phyloP scores from a whole-genome alignment of 768 basidiomycete genomes.

The Guyanaporus albipodus region DNA sequence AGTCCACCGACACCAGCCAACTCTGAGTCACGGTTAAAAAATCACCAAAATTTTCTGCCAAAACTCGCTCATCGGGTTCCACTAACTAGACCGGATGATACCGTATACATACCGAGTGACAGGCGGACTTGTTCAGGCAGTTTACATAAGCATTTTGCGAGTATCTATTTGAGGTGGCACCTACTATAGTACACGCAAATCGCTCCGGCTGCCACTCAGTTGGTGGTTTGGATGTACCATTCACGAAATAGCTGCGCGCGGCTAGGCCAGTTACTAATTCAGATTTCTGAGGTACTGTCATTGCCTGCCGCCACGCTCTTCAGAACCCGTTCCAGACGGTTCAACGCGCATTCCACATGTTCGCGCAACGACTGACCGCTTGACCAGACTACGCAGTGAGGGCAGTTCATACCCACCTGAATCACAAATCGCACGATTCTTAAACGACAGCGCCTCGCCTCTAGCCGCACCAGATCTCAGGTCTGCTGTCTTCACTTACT shows the following conservation, averaged over 20 bases:
- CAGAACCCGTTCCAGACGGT: conserved; percentile 26
- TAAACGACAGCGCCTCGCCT: conserved; percentile 18
- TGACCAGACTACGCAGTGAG: conserved; percentile 24
- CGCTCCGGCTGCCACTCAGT: neutral
- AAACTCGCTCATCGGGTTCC: neutral
- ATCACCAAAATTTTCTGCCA: too few relatives aligned
- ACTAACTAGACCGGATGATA: neutral
- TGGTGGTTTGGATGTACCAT: conserved; percentile 1
- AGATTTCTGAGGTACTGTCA: conserved; percentile 14
- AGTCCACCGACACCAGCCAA: too few relatives aligned
- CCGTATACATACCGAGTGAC: neutral
- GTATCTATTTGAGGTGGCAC: too few relatives aligned
- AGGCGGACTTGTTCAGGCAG: too few relatives aligned
- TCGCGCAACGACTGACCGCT: conserved; percentile 25
- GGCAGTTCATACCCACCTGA: conserved; percentile 21
- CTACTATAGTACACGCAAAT: conserved; percentile 3
- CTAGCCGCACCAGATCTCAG: conserved; percentile 8
- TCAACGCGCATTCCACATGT: conserved; percentile 35
- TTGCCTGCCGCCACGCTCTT: conserved; percentile 21
- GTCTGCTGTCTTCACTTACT: conserved; percentile 2
- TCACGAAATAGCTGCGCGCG: conserved; percentile 10
- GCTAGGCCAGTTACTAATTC: conserved; percentile 9
- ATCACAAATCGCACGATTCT: conserved; percentile 19
- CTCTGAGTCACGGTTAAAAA: too few relatives aligned
- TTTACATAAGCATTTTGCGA: conserved; percentile 22